Evolutionary conservation across 305 asterid species (phyloP).

Genomic region (Fraxinus angustifolia): DNA sequence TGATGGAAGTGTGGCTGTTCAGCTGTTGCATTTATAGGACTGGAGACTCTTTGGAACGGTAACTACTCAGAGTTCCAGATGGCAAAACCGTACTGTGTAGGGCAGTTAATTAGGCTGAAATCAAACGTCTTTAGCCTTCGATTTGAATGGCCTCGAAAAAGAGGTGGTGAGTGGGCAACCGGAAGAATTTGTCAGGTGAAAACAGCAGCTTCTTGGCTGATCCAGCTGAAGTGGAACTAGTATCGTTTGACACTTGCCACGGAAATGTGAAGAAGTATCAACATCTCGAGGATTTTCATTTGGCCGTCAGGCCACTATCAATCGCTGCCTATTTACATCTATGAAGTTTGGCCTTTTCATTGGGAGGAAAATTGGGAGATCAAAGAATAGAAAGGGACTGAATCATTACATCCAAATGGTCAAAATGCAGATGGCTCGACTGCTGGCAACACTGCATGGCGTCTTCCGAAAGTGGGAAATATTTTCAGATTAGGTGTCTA

Average conservation of each 20-base stretch:
- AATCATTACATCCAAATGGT: constrained; percentile 27
- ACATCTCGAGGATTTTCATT: constrained; percentile 54
- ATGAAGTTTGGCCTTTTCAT: constrained; percentile 39
- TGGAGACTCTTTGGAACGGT: constrained; percentile 56
- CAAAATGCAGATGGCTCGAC: constrained; percentile 10
- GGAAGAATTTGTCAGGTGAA: constrained; percentile 44
- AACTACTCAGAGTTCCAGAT: constrained; percentile 39
- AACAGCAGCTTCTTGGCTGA: constrained; percentile 40
- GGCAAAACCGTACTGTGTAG: constrained; percentile 37
- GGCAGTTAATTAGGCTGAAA: constrained; percentile 47
- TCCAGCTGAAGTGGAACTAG: constrained; percentile 51
- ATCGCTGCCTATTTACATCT: constrained; percentile 36
- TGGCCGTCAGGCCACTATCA: constrained; percentile 52
- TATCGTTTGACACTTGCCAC: constrained; percentile 47
- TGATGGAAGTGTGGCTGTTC: constrained; percentile 41
- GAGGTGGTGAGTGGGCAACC: constrained; percentile 42
- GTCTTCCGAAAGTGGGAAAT: constrained; percentile 36
- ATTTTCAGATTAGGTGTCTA: constrained; percentile 20
- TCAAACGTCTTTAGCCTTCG: constrained; percentile 32
- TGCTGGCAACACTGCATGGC: constrained; percentile 36
- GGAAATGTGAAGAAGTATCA: constrained; percentile 49
- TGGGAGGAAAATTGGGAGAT: constrained; percentile 31
- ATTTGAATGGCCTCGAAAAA: constrained; percentile 51
- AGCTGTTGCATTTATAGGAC: constrained; percentile 46
- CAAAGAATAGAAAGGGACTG: constrained; percentile 17